Evolutionary conservation across 2,329 filamentous ascomycete species (phyloP).

Genomic region (Colletotrichum graminicola): DNA sequence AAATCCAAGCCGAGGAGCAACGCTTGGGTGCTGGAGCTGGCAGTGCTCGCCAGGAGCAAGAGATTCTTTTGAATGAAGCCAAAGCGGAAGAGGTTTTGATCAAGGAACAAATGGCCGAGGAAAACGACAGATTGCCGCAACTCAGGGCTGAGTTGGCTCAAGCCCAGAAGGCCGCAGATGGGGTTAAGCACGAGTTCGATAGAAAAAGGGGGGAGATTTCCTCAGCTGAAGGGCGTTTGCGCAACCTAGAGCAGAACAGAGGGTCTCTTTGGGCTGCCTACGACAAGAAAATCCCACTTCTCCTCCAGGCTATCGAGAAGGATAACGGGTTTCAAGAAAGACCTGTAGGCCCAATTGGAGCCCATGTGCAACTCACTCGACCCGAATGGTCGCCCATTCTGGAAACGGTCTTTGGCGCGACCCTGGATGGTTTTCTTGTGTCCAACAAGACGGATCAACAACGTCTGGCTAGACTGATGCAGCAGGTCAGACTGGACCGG

Average conservation of each 20-base stretch:
- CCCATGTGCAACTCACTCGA: constrained; percentile 80
- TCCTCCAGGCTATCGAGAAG: constrained; percentile 77
- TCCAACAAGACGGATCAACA: constrained; percentile 80
- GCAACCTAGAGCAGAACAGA: constrained; percentile 35
- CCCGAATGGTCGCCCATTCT: constrained; percentile 87
- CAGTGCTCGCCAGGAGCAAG: constrained; percentile 69
- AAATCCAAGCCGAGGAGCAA: constrained; percentile 67
- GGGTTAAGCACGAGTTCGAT: constrained; percentile 14
- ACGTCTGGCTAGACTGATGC: constrained; percentile 76
- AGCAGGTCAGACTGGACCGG: constrained; percentile 59
- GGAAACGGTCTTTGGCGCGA: constrained; percentile 79
- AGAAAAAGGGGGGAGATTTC: constrained; percentile 43
- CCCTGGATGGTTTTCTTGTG: constrained; percentile 84
- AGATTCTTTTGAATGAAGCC: constrained; percentile 42
- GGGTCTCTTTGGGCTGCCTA: constrained; percentile 75
- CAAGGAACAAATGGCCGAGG: constrained; percentile 28
- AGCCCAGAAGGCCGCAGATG: constrained; percentile 16
- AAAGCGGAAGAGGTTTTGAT: constrained; percentile 43
- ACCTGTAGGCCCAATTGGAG: constrained; percentile 87
- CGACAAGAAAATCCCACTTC: constrained; percentile 68
- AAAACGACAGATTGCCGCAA: constrained; percentile 8
- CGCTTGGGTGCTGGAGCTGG: constrained; percentile 78
- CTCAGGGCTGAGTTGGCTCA: constrained; percentile 13
- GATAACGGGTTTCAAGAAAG: constrained; percentile 76
- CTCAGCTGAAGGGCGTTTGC: constrained; percentile 32